Evolutionary conservation across 148 eudicot species (phyloP).

Genomic region (Rhododendron kiyosumense): DNA sequence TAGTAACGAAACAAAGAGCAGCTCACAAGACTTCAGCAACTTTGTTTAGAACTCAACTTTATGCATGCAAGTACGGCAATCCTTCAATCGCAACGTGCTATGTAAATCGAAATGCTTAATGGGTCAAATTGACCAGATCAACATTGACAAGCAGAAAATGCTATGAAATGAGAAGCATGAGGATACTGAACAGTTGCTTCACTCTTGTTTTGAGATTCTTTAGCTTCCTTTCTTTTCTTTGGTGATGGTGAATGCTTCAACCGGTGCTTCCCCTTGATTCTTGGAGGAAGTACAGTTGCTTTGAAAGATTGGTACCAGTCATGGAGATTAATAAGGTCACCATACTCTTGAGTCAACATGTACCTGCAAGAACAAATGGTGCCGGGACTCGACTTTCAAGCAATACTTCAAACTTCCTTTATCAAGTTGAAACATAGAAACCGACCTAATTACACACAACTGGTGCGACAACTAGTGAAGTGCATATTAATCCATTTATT

Average conservation of each 20-base stretch:
- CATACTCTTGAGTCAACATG: conserved; percentile 81
- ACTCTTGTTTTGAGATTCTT: conserved; percentile 29
- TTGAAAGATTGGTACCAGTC: conserved; percentile 90
- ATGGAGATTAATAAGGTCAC: conserved; percentile 86
- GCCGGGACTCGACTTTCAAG: not conserved
- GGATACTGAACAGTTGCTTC: conserved; percentile 88
- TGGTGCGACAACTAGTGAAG: not conserved
- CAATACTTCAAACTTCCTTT: not conserved
- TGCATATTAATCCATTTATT: no score
- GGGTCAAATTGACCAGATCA: not conserved
- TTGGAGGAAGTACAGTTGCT: conserved; percentile 34
- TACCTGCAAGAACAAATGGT: conserved; percentile 48
- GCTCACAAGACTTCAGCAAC: not conserved
- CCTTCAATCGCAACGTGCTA: not conserved
- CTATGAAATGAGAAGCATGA: conserved; percentile 1
- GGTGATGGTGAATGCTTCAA: conserved; percentile 58
- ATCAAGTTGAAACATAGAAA: conserved; percentile 1
- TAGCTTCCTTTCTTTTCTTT: conserved; percentile 51
- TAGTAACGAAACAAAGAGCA: not conserved
- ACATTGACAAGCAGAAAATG: not conserved
- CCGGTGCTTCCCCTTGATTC: conserved; percentile 36
- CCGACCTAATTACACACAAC: not conserved
- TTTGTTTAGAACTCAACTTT: not conserved
- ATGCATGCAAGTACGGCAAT: not conserved
- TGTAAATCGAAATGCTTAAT: not conserved